Evolutionary conservation across 1,284 basidiomycete species (phyloP), one percentile per base, ranked within the genome.

Genomic region (Rhodotorula sp.): DNA sequence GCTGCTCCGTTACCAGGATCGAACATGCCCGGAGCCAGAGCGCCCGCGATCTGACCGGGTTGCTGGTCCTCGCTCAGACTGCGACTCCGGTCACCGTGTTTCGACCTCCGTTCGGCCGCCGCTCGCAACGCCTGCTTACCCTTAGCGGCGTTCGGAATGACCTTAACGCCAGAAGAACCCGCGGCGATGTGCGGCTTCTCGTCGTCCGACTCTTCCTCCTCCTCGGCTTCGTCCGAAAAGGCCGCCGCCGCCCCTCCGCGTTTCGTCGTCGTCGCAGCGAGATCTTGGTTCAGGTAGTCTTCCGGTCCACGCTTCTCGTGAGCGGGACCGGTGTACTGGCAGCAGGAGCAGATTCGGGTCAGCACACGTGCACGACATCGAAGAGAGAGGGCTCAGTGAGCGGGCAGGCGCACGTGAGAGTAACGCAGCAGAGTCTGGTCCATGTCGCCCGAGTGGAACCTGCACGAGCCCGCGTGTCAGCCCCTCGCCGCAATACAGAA

Each of bases 391-490:
- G 26, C n/a, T 45, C 50, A 48, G 59, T 31, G 26, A 60, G 31
- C 50, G 38, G 7, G 31, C 50, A 34, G 7, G 78, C 83, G 71
- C 73, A 87, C 85, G 66, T 84, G 81, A 14, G 84, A 75, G 78
- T 86, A 85, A 55, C 84, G 81, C 64, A 84, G 81, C 48, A 87
- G 81, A 68, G 86, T 84, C 56, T 81, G 79, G 70, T 83, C 80
- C 71, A 85, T 81, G 72, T 86, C 84, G n/a, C 81, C 82, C 3
- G 85, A 86, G 75, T 83, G 85, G 78, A 87, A 87, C 49, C 74
- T 75, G 76, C 21, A 12, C 19, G 18, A n/a, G 5, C n/a, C 4
- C 28, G 26, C 8, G 18, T 4, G 34, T 8, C 14, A 43, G 23
- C 57, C 34, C 38, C 6, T 23, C 57, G n/a, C 19, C 6, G 10